These are phyloP conservation scores for Lentinula guzmanii DNA, from an alignment of 768 basidiomycete genomes.

Conservation along the genomic window DNA sequence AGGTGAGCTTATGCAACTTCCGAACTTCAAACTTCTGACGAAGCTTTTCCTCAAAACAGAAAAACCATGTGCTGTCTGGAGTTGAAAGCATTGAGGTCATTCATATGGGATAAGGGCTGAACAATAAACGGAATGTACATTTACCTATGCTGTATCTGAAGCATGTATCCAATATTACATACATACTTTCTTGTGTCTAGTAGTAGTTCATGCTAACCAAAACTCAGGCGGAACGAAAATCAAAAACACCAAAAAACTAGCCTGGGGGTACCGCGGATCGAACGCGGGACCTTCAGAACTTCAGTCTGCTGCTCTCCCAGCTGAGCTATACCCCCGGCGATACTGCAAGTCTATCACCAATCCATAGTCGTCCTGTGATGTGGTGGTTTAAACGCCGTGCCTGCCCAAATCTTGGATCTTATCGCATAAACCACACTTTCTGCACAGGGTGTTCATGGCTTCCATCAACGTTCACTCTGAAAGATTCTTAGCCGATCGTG, in stretches of 20 bases:
- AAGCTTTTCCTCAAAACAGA: neutral
- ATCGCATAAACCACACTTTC: neutral
- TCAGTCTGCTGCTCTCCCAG: conserved; percentile 15
- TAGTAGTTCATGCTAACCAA: too few species aligned
- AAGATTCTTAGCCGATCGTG: conserved; percentile 70
- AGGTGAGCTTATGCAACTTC: neutral
- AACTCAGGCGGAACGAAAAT: too few species aligned
- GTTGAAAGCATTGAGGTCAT: conserved; percentile 6
- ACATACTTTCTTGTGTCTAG: too few species aligned
- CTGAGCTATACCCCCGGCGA: conserved; percentile 13
- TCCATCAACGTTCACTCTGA: conserved; percentile 25
- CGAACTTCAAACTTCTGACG: neutral
- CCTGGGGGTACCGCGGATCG: conserved; percentile 17
- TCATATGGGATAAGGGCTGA: neutral
- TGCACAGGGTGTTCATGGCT: neutral
- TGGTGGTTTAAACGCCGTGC: too few species aligned
- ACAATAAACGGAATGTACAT: too few species aligned
- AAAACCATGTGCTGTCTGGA: neutral
- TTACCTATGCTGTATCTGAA: too few species aligned
- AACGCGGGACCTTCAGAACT: conserved; percentile 21
- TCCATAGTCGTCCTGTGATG: too few species aligned
- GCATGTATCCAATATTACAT: too few species aligned
- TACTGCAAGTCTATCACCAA: neutral
- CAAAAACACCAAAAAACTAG: neutral
- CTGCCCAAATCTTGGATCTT: too few species aligned